Evolutionary conservation across 108 stramenopile genomes (phyloP), one percentile per base, ranked within the genome.

Genomic region (Cyclostephanos tholiformis): DNA sequence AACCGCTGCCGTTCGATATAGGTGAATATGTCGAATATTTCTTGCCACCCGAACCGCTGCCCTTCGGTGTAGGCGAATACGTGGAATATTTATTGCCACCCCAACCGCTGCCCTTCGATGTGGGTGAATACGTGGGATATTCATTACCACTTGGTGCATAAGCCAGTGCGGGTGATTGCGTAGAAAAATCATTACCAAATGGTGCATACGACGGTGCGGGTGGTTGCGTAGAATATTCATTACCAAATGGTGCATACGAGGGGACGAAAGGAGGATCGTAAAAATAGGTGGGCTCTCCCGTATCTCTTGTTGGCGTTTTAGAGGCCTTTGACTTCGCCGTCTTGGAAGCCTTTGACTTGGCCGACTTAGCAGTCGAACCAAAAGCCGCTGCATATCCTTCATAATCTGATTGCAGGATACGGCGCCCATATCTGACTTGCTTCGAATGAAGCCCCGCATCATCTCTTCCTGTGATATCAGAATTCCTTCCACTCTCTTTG

Each of bases 61-160:
- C 44, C 44, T 46, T 46, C 67, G 16, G 23, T 26, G 12, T 51
- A 4, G 50, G 67, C 36, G 30, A 25, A 26, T 55, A 26, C 25
- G 53, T 55, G 7, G 4, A 23, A 55, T 41, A 12, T 41, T 41
- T 10, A 53, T 25, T 53, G 19, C 52, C 52, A 53, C 23, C 25
- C 23, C 25, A 53, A 53, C 2, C 23, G 22, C 23, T 2, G 2
- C 30, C 64, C 59, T 36, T 30, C 20, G 20, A 29, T 38, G 76
- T 65, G 36, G 76, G 76, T 13, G 52, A 58, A 20, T 68, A 65
- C 26, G 76, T 71, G 12, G 76, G 66, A 60, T 51, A 59, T 32
- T 32, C 32, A 4, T 32, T 32, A 32, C 32, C 32, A 32, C 32
- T 32, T 32, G 32, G 32, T 32, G 32, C 32, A 32, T 32, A 4